Conservation (phyloP, 176 grass and related monocot species). For the Calamus simplicifolius region DNA sequence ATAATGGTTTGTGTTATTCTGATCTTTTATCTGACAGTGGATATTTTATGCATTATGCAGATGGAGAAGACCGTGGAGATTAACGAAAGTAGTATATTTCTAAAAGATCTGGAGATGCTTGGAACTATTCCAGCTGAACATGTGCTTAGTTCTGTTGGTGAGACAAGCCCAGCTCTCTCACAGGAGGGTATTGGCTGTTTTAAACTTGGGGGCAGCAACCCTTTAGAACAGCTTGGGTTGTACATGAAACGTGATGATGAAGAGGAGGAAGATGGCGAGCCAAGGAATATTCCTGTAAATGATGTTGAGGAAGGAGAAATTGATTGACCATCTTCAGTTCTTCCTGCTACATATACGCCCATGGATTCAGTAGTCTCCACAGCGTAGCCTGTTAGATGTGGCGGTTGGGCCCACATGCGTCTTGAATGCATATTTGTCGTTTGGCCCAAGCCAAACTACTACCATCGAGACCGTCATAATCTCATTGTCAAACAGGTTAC, state of each 20-base stretch:
- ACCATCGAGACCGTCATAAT: no score
- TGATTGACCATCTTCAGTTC: constrained; percentile 42
- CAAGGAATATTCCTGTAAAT: constrained; percentile 20
- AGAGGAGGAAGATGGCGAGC: constrained; percentile 67
- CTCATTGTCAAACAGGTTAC: no score
- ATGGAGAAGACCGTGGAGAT: constrained; percentile 99
- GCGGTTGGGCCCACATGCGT: no score
- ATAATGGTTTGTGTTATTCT: not conserved
- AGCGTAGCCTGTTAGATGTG: no score
- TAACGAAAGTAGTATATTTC: constrained; percentile 68
- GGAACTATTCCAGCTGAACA: constrained; percentile 54
- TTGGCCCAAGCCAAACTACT: no score
- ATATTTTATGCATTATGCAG: constrained; percentile 15
- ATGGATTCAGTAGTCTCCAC: no score
- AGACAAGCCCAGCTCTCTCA: constrained; percentile 50
- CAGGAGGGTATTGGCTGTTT: constrained; percentile 63
- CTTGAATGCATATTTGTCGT: no score
- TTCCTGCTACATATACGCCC: constrained; percentile 3
- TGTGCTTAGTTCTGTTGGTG: constrained; percentile 54
- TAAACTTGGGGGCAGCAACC: constrained; percentile 56
- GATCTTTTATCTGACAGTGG: not conserved
- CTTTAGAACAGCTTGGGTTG: constrained; percentile 75
- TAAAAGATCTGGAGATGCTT: constrained; percentile 94
- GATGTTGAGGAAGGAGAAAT: constrained; percentile 93
- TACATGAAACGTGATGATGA: constrained; percentile 90